These are phyloP conservation scores for Chalciporus pseudorubinellus DNA, from an alignment of 768 basidiomycete genomes.

Conservation along the genomic window DNA sequence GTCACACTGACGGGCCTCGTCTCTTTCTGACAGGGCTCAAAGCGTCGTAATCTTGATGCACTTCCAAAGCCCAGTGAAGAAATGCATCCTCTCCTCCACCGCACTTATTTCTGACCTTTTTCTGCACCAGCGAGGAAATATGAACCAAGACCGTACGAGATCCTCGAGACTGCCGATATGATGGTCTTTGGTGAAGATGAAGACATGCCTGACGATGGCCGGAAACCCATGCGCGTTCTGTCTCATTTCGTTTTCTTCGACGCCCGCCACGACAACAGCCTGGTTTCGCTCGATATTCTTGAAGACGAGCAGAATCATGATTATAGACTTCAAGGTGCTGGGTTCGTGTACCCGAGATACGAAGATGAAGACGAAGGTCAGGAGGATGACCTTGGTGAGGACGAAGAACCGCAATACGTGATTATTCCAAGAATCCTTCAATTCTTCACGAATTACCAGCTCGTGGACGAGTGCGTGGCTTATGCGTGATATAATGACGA, in stretches of 20 bases:
- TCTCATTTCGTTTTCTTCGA: conserved; percentile 64
- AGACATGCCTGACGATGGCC: conserved; percentile 33
- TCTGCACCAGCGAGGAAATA: conserved; percentile 40
- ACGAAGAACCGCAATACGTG: conserved; percentile 38
- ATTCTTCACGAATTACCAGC: conserved; percentile 51
- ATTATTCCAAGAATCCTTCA: conserved; percentile 46
- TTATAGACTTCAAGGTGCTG: conserved; percentile 52
- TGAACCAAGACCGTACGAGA: conserved; percentile 28
- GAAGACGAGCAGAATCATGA: conserved; percentile 43
- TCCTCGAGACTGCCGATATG: conserved; percentile 36
- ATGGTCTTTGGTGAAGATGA: conserved; percentile 43
- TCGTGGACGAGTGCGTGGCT: conserved; percentile 47
- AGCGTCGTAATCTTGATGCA: conserved; percentile 29
- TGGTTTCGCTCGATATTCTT: conserved; percentile 48
- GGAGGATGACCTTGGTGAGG: conserved; percentile 44
- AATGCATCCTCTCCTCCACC: neutral
- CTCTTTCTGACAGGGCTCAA: conserved; percentile 13
- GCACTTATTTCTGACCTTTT: neutral
- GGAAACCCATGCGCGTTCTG: conserved; percentile 58
- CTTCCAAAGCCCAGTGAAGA: conserved; percentile 15
- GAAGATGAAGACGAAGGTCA: conserved; percentile 64
- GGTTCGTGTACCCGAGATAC: conserved; percentile 46
- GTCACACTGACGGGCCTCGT: neutral
- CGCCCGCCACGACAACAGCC: conserved; percentile 39
- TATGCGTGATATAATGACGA: neutral